These are phyloP conservation scores for Amniculicola lignicola DNA, from an alignment of 495 filamentous ascomycete species.

Conservation along the genomic window DNA sequence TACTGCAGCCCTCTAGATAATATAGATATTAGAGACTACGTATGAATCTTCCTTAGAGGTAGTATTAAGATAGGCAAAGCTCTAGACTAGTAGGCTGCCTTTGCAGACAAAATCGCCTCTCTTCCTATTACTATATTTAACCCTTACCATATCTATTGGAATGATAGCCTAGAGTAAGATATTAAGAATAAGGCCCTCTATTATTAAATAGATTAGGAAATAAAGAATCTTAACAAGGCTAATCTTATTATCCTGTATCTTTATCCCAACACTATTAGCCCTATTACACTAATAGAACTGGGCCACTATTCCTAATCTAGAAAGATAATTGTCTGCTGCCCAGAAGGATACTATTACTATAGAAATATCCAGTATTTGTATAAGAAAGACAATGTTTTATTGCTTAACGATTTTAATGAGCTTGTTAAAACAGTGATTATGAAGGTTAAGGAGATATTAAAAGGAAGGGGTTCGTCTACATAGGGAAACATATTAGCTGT, in stretches of 20 bases:
- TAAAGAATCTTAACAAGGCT: conserved; percentile 6
- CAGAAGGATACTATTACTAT: conserved; percentile 3
- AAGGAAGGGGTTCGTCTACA: background rate
- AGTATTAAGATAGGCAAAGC: conserved; percentile 11
- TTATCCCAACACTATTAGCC: conserved; percentile 10
- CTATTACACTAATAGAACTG: conserved; percentile 5
- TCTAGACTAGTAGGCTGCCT: conserved; percentile 1
- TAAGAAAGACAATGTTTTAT: conserved; percentile 12
- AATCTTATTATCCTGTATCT: conserved; percentile 11
- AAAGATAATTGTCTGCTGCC: conserved; percentile 10
- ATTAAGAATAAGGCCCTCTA: conserved; percentile 10
- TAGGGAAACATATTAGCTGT: conserved; percentile 1
- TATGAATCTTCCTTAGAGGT: conserved; percentile 13
- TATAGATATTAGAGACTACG: conserved; percentile 1
- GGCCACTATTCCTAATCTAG: conserved; percentile 2
- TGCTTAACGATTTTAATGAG: conserved; percentile 4
- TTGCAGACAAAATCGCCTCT: conserved; percentile 5
- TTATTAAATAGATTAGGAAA: conserved; percentile 14
- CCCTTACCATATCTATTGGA: conserved; percentile 8
- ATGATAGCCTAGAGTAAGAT: conserved; percentile 1
- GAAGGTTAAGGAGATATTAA: conserved; percentile 8
- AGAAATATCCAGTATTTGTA: conserved; percentile 9
- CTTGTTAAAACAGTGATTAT: conserved; percentile 1
- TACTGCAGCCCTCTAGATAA: conserved; percentile 12
- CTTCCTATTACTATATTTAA: conserved; percentile 6